Base-by-base conservation (phyloP, 148 eudicot genomes). In the Diospyros kaki region DNA sequence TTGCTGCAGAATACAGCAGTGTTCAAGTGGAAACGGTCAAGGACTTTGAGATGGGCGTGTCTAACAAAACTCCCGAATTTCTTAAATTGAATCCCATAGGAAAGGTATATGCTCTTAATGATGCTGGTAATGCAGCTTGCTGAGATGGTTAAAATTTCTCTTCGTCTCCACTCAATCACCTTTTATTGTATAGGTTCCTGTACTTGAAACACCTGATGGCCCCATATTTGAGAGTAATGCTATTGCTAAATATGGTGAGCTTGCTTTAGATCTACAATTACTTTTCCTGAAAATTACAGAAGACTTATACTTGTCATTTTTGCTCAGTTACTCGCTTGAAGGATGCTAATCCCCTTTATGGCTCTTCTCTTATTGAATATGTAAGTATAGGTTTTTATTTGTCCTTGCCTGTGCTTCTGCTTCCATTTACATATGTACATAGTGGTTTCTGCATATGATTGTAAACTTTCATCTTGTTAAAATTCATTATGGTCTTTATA, bases 11-110 rank as follows among this genome's bases (percentile, higher is more conserved):
- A 63, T 91, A 84, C 70, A 73, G 39, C 59, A 89, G 87, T 74
- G 93, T 86, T 4, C 59, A 86, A 58, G 86, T 91, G 73, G 89
- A 86, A 13, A 61, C 87, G 44, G 82, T 60, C 0, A 78, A 87
- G 76, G 77, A 89, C 43, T 91, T 89, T 77, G 77, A 85, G 82
- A 84, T 89, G 88, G 93, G 91, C 14, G 90, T 87, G 2, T 74
- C 96, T 62, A 87, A 91, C 72, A 89, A 89, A 76, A 83, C 93
- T 3, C 88, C 91, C 0, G 90, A 87, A 81, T 91, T 87, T 72
- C 83, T 91, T 17, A 79, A 89, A 74, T 83, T 91, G 89, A 91
- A 91, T 72, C 93, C 96, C 18, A 77, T 91, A 45, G 96, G 96
- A 59, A 91, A 90, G 90, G 95, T 90, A 72, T 28, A 12, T n/a